phyloP scores from a whole-genome alignment of 257 asterid species.

The Prunella vulgaris region DNA sequence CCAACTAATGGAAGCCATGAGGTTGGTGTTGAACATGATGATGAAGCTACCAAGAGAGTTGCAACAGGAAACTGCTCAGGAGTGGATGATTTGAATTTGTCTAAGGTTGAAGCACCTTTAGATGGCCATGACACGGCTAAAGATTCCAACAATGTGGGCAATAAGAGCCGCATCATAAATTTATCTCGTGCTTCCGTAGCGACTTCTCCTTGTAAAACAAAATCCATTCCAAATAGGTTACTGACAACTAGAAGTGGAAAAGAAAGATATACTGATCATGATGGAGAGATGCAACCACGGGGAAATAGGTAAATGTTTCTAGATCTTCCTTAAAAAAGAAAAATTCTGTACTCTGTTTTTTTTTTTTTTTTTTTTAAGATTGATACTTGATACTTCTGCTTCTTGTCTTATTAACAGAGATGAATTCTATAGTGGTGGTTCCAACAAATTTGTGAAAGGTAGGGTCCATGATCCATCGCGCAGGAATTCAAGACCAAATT shows the following conservation, averaged over 20 bases:
- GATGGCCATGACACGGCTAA: constrained; percentile 37
- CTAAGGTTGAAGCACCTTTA: constrained; percentile 40
- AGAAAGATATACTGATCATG: constrained; percentile 54
- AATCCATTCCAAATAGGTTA: constrained; percentile 43
- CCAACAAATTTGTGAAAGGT: constrained; percentile 52
- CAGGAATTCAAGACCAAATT: constrained; percentile 52
- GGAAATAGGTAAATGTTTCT: constrained; percentile 60
- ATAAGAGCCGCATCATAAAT: constrained; percentile 74
- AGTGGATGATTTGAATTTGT: constrained; percentile 30
- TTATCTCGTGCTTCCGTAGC: constrained; percentile 57
- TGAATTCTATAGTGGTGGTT: constrained; percentile 47
- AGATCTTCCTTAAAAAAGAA: not conserved
- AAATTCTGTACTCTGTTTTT: constrained; percentile 5
- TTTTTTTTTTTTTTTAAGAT: constrained; percentile 10
- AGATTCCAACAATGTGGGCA: constrained; percentile 40
- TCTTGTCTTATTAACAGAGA: constrained; percentile 46
- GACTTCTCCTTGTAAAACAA: constrained; percentile 42
- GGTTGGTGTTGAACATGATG: constrained; percentile 28
- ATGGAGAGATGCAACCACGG: constrained; percentile 46
- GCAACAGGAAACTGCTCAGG: constrained; percentile 29
- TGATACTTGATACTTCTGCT: constrained; percentile 22
- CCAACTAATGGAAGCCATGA: constrained; percentile 32
- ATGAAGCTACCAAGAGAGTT: constrained; percentile 32
- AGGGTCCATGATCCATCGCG: constrained; percentile 48
- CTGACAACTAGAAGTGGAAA: constrained; percentile 53